Base-by-base conservation (phyloP, 129 eudicot species). In the Glebionis coronaria region DNA sequence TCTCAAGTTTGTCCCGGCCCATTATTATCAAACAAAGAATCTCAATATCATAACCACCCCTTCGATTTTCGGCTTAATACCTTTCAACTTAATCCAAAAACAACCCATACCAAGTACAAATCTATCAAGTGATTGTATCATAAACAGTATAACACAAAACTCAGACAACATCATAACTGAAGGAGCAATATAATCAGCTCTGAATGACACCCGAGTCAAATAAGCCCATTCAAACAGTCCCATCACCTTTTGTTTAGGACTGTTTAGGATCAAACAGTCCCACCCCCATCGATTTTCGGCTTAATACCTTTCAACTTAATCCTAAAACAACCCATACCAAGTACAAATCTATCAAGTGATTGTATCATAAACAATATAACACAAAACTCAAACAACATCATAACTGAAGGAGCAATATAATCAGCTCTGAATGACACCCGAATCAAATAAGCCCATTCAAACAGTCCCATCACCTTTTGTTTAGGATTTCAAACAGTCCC, bases 111-210 rank as follows among this genome's bases (percentile, higher is more conserved):
- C 85, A n/a, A 83, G 88, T 1, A 79, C 73, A 6, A 88, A 63
- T 5, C 98, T 80, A 78, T 91, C 98, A 56, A 88, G 64, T 8
- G 98, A 91, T 62, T 91, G 98, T 57, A 91, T 85, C 87, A 91
- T 63, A 74, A 91, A 91, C 7, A 91, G 84, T 3, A 91, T 87
- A 60, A 91, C 79, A 67, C 98, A 91, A 55, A 85, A 83, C 21
- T 78, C 80, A 0, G 98, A 85, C 1, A 88, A 75, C 53, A 38
- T 59, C 56, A 61, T 70, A 51, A 83, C 67, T 16, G 62, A 53
- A 49, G 98, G 98, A 18, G 98, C 94, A 60, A 83, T 40, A 76
- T 88, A 91, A 21, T 88, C 89, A 61, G 56, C 91, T 61, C 98
- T 83, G 16, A 88, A 83, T 44, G 76, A 56, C 49, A 85, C 12